Base-by-base conservation (phyloP, 1,139 yeast species). In the Insectozyma bohioensis region DNA sequence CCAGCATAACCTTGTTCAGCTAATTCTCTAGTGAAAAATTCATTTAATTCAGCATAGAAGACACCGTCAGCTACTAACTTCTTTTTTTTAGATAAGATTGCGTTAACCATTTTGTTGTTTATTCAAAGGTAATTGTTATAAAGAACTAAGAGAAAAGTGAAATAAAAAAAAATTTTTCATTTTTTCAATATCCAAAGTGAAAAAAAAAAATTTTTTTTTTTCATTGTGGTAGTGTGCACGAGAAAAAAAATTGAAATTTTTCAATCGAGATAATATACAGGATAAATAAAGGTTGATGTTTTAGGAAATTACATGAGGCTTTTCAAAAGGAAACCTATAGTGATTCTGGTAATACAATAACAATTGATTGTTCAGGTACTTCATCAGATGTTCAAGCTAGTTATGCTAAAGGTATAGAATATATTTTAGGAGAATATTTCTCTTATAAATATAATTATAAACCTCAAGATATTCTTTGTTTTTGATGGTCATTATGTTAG, bases 1-100 rank as follows among this genome's bases (percentile, higher is more conserved):
- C 99, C 99, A 61, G 98, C 94, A 82, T 92, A 92, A 67, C 99
- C 99, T 78, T 92, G 97, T 78, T 92, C 98, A 61, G 98, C 95
- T 67, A 92, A 85, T 76, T 92, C 98, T 79, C 97, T 88, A 81
- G 97, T 87, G 87, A 92, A 94, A 94, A 92, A 92, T 80, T 92
- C 98, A 84, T 92, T 92, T 68, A 92, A 80, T 79, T 92, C 99
- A 75, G 99, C 99, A 95, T 84, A 92, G 83, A 92, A 87, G 65
- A 92, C 99, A 86, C 99, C 99, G 80, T 92, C 99, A 74, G 97
- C 97, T 72, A 90, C 97, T 61, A 82, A 76, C 82, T 82, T 83
- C 81, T 88, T 82, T 70, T 80, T 81, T 75, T 82, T 82, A 65
- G 90, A 82, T 65, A 82, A 79, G 66, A 78, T 74, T 63, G 79